These are phyloP conservation scores for Sordariomycetes sp. DNA, from an alignment of 2,329 filamentous ascomycete species.

Conservation along the genomic window DNA sequence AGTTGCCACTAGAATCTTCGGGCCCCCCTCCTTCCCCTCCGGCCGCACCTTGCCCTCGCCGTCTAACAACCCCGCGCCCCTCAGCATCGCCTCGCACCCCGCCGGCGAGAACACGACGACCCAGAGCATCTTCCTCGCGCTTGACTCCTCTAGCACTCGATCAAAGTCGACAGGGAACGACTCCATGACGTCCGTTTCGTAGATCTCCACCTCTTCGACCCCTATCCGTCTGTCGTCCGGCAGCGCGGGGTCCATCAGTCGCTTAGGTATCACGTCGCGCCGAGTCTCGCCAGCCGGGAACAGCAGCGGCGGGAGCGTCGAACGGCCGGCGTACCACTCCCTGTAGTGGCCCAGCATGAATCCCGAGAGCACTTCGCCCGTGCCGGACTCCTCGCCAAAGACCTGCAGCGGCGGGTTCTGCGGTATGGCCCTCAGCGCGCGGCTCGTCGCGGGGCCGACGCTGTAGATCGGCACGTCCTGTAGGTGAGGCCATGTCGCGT, in stretches of 20 bases:
- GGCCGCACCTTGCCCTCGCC: conserved; percentile 10
- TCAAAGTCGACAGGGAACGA: conserved; percentile 61
- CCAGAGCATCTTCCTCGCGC: conserved; percentile 40
- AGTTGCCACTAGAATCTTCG: conserved; percentile 56
- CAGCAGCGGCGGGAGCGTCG: conserved; percentile 49
- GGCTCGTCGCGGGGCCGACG: conserved; percentile 69
- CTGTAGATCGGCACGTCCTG: conserved; percentile 55
- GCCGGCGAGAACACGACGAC: conserved; percentile 44
- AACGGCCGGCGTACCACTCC: conserved; percentile 28
- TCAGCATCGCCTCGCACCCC: conserved; percentile 50
- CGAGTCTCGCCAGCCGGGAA: conserved; percentile 87
- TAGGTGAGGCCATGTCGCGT: conserved; percentile 34
- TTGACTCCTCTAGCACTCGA: conserved; percentile 42
- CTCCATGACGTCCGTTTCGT: conserved; percentile 72
- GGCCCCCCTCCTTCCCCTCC: conserved; percentile 21
- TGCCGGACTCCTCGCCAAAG: conserved; percentile 71
- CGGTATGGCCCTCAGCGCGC: conserved; percentile 48
- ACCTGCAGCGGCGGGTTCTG: conserved; percentile 43
- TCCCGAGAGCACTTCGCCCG: conserved; percentile 63
- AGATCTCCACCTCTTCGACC: conserved; percentile 73
- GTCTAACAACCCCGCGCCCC: conserved; percentile 37
- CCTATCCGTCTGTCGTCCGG: conserved; percentile 36
- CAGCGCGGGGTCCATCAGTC: conserved; percentile 47
- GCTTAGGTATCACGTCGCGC: conserved; percentile 79
- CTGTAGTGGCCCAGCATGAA: conserved; percentile 72